A percentile compares a stretch with the other conserved stretches of the same genome.
Evolutionary conservation across 2,329 filamentous ascomycete genomes (phyloP).

Genomic region (Penicillium nordicum): DNA sequence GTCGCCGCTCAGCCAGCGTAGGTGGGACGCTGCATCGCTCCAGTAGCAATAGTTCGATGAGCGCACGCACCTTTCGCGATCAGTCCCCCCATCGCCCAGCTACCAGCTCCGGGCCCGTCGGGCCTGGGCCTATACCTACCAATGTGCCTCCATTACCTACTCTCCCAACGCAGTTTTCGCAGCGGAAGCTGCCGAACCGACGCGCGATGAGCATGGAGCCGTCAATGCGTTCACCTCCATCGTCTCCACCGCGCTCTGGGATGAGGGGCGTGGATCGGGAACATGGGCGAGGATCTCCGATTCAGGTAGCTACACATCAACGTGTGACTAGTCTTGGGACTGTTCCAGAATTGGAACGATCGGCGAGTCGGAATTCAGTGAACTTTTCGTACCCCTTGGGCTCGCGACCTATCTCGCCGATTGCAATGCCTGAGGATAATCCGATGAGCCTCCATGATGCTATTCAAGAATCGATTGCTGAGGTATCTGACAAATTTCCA

Average conservation of each 20-base stretch:
- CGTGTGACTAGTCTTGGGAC: constrained; percentile 25
- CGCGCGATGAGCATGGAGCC: constrained; percentile 54
- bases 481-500: constrained; percentile 27
- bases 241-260: constrained; percentile 37
- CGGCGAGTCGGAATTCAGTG: constrained; percentile 43
- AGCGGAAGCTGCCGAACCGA: constrained; percentile 33
- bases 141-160: constrained; percentile 70
- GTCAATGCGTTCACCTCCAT: constrained; percentile 45
- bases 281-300: constrained; percentile 15
- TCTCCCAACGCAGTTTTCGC: constrained; percentile 56
- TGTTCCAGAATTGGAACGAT: constrained; percentile 38
- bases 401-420: constrained; percentile 42
- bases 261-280: constrained; percentile 40
- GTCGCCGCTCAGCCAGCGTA: constrained; percentile 39
- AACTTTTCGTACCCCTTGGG: constrained; percentile 50
- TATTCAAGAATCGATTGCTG: constrained; percentile 24
- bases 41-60: constrained; percentile 78
- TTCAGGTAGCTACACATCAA: constrained; percentile 15
- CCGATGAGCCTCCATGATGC: constrained; percentile 15
- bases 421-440: constrained; percentile 18
- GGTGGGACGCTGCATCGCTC: constrained; percentile 56
- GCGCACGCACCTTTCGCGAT: constrained; percentile 79
- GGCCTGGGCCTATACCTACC: constrained; percentile 39
- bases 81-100: constrained; percentile 57
- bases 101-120: constrained; percentile 45